phyloP scores from a whole-genome alignment of 805 yeast species.

The Nakazawaea holstii region DNA sequence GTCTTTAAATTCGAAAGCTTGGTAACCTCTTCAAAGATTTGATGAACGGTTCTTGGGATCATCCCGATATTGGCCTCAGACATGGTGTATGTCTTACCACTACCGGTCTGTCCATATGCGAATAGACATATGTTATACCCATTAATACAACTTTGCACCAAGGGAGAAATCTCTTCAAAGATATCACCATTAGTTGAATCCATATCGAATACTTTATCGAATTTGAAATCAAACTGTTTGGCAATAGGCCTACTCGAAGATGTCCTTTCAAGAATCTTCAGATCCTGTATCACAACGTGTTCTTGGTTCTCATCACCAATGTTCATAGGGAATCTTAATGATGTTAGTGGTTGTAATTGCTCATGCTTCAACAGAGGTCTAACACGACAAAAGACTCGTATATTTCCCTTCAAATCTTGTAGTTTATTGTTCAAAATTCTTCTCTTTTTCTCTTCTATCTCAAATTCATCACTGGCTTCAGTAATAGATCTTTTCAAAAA shows the following conservation, averaged over 20 bases:
- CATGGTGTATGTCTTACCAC: slow-evolving; percentile 95
- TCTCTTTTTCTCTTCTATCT: slow-evolving; percentile 49
- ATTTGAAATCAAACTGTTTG: slow-evolving; percentile 43
- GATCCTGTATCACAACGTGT: slow-evolving; percentile 25
- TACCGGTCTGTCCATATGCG: slow-evolving; percentile 96
- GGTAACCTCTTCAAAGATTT: slow-evolving; percentile 57
- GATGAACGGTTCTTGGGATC: slow-evolving; percentile 69
- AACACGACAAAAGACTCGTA: slow-evolving; percentile 83
- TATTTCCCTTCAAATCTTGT: slow-evolving; percentile 88
- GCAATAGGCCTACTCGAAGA: background rate
- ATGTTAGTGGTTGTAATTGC: slow-evolving; percentile 3
- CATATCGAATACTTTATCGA: slow-evolving; percentile 73
- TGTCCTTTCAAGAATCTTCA: background rate
- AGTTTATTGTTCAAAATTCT: slow-evolving; percentile 64
- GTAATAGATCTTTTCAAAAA: background rate
- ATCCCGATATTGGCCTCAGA: slow-evolving; percentile 65
- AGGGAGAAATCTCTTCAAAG: slow-evolving; percentile 80
- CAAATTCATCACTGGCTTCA: slow-evolving; percentile 19
- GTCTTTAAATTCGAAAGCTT: slow-evolving; percentile 41
- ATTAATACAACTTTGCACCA: slow-evolving; percentile 80
- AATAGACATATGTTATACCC: slow-evolving; percentile 91
- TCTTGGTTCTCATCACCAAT: slow-evolving; percentile 29
- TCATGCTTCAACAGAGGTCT: slow-evolving; percentile 44
- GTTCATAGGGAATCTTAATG: slow-evolving; percentile 13
- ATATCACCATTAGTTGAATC: slow-evolving; percentile 51